Conservation (phyloP, 2,329 filamentous ascomycete genomes). For the Mollisiaceae sp. region DNA sequence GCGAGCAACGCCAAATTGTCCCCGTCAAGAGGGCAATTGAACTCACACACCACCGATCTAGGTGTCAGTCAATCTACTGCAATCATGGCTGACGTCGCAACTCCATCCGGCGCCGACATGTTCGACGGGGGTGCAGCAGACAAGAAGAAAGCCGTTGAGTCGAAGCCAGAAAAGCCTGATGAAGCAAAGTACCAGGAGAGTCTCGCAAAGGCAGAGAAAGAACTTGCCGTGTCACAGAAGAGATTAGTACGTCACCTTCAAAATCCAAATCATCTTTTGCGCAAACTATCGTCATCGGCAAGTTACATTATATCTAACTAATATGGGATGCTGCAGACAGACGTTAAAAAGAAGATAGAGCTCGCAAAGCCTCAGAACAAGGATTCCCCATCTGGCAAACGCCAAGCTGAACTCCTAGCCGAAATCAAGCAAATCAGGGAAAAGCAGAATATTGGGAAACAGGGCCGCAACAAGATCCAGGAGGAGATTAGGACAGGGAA, state of each 20-base stretch:
- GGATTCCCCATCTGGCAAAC: constrained; percentile 80
- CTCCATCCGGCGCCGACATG: constrained; percentile 50
- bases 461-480: constrained; percentile 74
- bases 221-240: constrained; percentile 77
- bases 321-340: constrained; percentile 63
- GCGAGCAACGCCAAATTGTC: constrained; percentile 1
- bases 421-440: constrained; percentile 84
- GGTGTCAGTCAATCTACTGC: neutral
- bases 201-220: constrained; percentile 84
- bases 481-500: constrained; percentile 94
- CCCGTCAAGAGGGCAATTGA: constrained; percentile 8
- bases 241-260: constrained; percentile 58
- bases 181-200: constrained; percentile 82
- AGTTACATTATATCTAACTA: constrained; percentile 26
- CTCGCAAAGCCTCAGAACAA: constrained; percentile 65
- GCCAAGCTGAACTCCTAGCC: constrained; percentile 81
- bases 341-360: constrained; percentile 87
- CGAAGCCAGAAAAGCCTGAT: constrained; percentile 85
- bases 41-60: neutral
- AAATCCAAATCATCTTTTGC: neutral
- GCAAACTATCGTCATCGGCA: constrained; percentile 14
- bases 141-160: constrained; percentile 44
- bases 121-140: constrained; percentile 44
- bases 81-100: constrained; percentile 54
- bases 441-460: constrained; percentile 88